phyloP scores from a whole-genome alignment of 139 green algal species.

The Chlorokybus atmophyticus region DNA sequence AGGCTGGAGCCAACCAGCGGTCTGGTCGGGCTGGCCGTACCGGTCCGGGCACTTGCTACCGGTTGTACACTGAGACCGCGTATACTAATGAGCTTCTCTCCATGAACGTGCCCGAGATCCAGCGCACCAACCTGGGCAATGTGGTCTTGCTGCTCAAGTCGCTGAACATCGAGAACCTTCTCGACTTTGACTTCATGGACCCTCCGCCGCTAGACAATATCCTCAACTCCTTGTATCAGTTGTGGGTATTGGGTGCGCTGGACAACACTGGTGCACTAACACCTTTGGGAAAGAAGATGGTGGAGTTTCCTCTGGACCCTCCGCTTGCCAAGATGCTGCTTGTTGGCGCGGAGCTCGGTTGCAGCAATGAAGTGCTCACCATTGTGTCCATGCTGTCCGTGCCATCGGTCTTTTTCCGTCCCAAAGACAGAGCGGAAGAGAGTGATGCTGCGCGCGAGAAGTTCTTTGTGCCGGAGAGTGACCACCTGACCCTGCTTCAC shows the following conservation, averaged over 20 bases:
- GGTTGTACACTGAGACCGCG: slow-evolving; percentile 83
- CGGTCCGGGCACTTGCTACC: slow-evolving; percentile 76
- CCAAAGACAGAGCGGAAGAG: slow-evolving; percentile 68
- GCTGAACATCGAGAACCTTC: slow-evolving; percentile 96
- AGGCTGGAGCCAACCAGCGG: slow-evolving; percentile 74
- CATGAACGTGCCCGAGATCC: slow-evolving; percentile 39
- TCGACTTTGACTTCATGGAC: slow-evolving; percentile 98
- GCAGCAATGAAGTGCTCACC: slow-evolving; percentile 54
- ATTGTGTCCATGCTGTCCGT: slow-evolving; percentile 86
- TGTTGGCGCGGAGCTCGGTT: slow-evolving; percentile 27
- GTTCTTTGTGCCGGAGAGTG: slow-evolving; percentile 95
- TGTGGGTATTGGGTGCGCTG: slow-evolving; percentile 80
- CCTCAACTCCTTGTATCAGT: slow-evolving; percentile 90
- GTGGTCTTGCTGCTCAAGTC: slow-evolving; percentile 37
- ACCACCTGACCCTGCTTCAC: slow-evolving; percentile 97
- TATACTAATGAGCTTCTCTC: slow-evolving; percentile 51
- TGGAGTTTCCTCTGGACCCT: slow-evolving; percentile 35
- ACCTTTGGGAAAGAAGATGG: slow-evolving; percentile 25
- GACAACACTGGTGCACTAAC: slow-evolving; percentile 59
- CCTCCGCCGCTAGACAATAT: slow-evolving; percentile 89
- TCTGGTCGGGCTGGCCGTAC: slow-evolving; percentile 76
- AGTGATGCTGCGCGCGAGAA: slow-evolving; percentile 90
- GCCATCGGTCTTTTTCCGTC: slow-evolving; percentile 83
- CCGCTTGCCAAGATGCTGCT: slow-evolving; percentile 40
- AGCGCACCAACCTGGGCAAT: slow-evolving; percentile 38